Percentiles rank a stretch among this genome's conserved stretches.
These are phyloP conservation scores for Globisporangium nagaii DNA, from an alignment of 352 stramenopile genomes.

Conservation along the genomic window DNA sequence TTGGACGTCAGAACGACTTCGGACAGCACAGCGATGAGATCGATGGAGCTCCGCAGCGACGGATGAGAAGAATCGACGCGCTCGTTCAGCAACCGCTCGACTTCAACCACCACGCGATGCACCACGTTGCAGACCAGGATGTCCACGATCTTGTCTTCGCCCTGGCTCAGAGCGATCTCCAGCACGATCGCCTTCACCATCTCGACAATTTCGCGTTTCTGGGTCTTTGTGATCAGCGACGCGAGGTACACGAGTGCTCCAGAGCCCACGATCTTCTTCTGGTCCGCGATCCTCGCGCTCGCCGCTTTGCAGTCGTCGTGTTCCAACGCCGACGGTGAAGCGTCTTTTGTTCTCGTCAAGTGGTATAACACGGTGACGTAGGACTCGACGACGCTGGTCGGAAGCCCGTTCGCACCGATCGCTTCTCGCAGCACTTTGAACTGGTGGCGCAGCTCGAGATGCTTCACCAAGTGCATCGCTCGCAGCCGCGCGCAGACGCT, in stretches of 20 bases:
- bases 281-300: slow-evolving; percentile 32
- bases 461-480: slow-evolving; percentile 72
- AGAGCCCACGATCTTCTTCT: slow-evolving; percentile 41
- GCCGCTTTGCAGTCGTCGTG: slow-evolving; percentile 18
- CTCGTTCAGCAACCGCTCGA: slow-evolving; percentile 14
- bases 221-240: slow-evolving; percentile 28
- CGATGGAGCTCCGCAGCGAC: slow-evolving; percentile 11
- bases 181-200: slow-evolving; percentile 48
- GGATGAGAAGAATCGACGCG: not conserved
- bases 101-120: slow-evolving; percentile 34
- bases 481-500: slow-evolving; percentile 48
- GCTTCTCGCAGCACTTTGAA: slow-evolving; percentile 55
- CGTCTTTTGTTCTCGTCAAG: slow-evolving; percentile 24
- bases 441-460: slow-evolving; percentile 61
- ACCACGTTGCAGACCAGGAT: slow-evolving; percentile 61
- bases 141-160: slow-evolving; percentile 42
- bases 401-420: slow-evolving; percentile 30
- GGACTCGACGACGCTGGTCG: slow-evolving; percentile 31
- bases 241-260: slow-evolving; percentile 49
- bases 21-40: slow-evolving; percentile 4
- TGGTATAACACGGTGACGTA: slow-evolving; percentile 64
- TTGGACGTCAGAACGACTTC: slow-evolving; percentile 1
- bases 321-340: not conserved
- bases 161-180: slow-evolving; percentile 32
- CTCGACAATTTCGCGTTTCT: slow-evolving; percentile 32